Base-by-base conservation (phyloP, 805 yeast species). In the Pichia scutulata region DNA sequence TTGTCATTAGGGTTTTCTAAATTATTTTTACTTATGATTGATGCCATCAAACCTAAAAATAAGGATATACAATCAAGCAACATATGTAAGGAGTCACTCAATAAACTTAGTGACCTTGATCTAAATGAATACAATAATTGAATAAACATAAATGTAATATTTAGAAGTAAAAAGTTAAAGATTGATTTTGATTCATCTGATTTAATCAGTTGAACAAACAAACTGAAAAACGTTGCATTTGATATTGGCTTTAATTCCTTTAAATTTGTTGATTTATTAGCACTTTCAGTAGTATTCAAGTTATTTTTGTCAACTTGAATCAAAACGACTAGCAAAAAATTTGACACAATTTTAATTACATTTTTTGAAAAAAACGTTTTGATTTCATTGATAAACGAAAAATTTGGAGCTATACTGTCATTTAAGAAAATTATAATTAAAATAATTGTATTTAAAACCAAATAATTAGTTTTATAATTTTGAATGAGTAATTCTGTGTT, bases 31-130 rank as follows among this genome's bases (percentile, higher is more conserved):
- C 75, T 56, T 55, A 70, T 56, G 61, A 68, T 14, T 80, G 95
- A 87, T 0, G 99, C 99, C 24, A 92, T 74, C 2, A 93, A 71
- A 0, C 99, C 99, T 28, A 93, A 77, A 3, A 93, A 81, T 49
- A 93, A 71, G 0, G 98, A 95, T 0, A 89, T 77, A 65, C 99
- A 93, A 66, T 93, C 99, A 50, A 93, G 73, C 2, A 95, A 86
- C 99, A 93, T 93, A 66, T 93, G 99, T 47, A 93, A 74, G 1
- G 97, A 89, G 62, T 93, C 99, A 19, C 97, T 89, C 47, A 93
- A 67, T 23, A 93, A 72, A 12, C 99, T 97, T 43, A 93, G 70
- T 0, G 98, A 92, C 61, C 87, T 90, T 1, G 98, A 89, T 54
- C 95, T 76, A 68, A 93, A 85, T 0, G 98, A 90, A 65, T 93